Conservation (phyloP, 1,284 basidiomycete species). For the Heterobasidion occidentale region DNA sequence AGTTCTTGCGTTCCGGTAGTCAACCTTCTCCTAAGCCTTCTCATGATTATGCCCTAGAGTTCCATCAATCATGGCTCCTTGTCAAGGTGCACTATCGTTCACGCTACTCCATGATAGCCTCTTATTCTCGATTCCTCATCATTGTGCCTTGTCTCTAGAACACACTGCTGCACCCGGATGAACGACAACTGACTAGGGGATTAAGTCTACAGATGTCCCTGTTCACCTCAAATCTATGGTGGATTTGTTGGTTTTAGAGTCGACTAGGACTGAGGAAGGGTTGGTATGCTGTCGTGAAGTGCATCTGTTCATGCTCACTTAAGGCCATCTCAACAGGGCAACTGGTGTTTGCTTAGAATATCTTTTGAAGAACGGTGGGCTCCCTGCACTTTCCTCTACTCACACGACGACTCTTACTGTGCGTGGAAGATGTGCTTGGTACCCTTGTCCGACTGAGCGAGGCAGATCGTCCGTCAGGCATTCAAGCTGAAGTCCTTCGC, state of each 20-base stretch:
- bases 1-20: conserved; percentile 54
- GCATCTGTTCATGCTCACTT: not conserved
- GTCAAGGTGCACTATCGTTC: conserved; percentile 45
- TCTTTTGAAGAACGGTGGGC: conserved; percentile 77
- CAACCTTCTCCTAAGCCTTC: conserved; percentile 43
- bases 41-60: conserved; percentile 63
- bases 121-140: not conserved
- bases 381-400: not conserved
- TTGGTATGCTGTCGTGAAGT: conserved; percentile 31
- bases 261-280: conserved; percentile 78
- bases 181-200: conserved; percentile 73
- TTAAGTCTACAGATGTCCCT: conserved; percentile 78
- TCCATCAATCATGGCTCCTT: conserved; percentile 63
- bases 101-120: conserved; percentile 1
- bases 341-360: conserved; percentile 89
- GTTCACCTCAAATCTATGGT: conserved; percentile 75
- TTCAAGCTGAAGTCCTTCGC: conserved; percentile 80
- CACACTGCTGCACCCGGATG: conserved; percentile 73
- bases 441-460: conserved; percentile 83
- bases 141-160: conserved; percentile 34
- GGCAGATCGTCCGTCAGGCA: conserved; percentile 74
- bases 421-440: conserved; percentile 62
- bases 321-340: conserved; percentile 36
- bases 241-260: conserved; percentile 83
- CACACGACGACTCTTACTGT: not conserved